These are phyloP conservation scores for Spiraea crenata DNA, from an alignment of 331 rosid species.

Conservation along the genomic window DNA sequence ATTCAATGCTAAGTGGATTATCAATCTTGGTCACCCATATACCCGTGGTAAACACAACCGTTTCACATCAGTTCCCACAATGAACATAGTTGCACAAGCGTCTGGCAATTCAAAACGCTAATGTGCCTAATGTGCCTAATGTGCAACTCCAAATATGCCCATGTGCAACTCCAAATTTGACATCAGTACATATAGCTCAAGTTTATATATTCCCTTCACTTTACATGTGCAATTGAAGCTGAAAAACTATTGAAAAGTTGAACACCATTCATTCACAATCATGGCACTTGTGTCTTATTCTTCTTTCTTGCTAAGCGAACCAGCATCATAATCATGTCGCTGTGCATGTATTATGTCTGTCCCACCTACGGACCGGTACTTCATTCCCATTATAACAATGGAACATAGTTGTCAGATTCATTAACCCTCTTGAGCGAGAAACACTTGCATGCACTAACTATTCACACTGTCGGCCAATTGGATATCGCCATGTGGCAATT, in stretches of 20 bases:
- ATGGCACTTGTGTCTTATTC: background rate
- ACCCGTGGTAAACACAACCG: too few species aligned
- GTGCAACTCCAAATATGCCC: background rate
- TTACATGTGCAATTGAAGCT: background rate
- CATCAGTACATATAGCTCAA: background rate
- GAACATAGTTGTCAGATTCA: background rate
- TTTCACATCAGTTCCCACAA: too few species aligned
- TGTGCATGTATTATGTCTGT: background rate
- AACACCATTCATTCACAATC: background rate
- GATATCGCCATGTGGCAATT: too few species aligned
- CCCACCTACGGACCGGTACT: background rate
- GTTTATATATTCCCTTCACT: background rate
- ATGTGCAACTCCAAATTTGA: background rate
- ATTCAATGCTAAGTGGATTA: too few species aligned
- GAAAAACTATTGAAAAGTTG: background rate
- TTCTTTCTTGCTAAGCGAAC: background rate
- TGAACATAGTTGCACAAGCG: too few species aligned
- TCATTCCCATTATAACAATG: background rate
- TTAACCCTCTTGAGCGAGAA: background rate
- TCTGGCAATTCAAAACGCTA: too few species aligned
- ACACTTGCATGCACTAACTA: too few species aligned
- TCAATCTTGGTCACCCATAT: too few species aligned
- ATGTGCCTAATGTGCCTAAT: background rate
- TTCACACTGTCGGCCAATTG: too few species aligned
- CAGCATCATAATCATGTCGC: background rate